A percentile compares a stretch with the other conserved stretches of the same genome.
phyloP scores from a whole-genome alignment of 2,329 filamentous ascomycete species.

The Drechslerella dactyloides region DNA sequence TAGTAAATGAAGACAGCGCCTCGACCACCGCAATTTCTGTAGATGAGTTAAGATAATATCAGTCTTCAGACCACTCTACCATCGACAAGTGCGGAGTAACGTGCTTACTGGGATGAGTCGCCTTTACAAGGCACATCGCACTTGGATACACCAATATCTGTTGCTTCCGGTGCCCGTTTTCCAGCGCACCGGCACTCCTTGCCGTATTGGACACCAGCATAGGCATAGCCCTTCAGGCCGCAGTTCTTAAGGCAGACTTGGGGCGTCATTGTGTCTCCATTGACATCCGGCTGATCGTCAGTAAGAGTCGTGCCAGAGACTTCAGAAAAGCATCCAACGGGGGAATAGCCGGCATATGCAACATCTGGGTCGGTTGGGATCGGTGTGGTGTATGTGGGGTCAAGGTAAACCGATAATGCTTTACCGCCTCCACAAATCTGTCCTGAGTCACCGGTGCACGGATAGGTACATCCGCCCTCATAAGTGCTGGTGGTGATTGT shows the following conservation, averaged over 20 bases:
- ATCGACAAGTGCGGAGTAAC: background rate
- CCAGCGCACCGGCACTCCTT: slow-evolving; percentile 43
- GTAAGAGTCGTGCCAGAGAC: slow-evolving; percentile 29
- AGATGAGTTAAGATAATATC: slow-evolving; percentile 1
- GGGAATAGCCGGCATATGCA: slow-evolving; percentile 23
- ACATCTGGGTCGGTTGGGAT: slow-evolving; percentile 12
- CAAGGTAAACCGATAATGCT: slow-evolving; percentile 24
- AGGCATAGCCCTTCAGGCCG: slow-evolving; percentile 36
- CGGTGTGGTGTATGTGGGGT: slow-evolving; percentile 26
- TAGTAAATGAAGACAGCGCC: slow-evolving; percentile 36
- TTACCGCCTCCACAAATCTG: background rate
- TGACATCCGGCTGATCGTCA: slow-evolving; percentile 30
- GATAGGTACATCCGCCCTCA: slow-evolving; percentile 29
- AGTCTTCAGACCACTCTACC: background rate
- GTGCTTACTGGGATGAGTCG: slow-evolving; percentile 23
- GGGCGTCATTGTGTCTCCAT: slow-evolving; percentile 31
- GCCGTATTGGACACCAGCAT: slow-evolving; percentile 42
- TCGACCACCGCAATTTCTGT: slow-evolving; percentile 31
- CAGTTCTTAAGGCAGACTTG: slow-evolving; percentile 39
- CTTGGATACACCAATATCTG: slow-evolving; percentile 10
- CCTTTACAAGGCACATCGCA: slow-evolving; percentile 33
- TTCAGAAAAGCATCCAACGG: slow-evolving; percentile 30
- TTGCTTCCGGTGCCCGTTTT: slow-evolving; percentile 20
- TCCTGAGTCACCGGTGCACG: slow-evolving; percentile 22
- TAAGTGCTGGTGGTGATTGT: slow-evolving; percentile 18